phyloP scores from a whole-genome alignment of 371 early-diverging fungal species.

The Haplosporangium sp. region DNA sequence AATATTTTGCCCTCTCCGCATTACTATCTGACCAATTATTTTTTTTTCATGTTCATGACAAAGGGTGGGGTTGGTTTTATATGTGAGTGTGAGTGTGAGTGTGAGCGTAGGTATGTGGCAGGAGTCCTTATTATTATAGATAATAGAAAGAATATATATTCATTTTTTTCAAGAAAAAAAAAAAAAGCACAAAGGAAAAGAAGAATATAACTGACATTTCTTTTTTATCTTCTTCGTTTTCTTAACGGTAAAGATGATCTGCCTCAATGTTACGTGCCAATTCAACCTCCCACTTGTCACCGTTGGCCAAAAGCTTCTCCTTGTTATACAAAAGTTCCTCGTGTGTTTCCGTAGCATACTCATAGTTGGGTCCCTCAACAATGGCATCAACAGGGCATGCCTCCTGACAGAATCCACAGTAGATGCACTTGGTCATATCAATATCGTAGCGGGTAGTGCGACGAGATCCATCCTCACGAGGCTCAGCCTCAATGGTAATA shows the following conservation, averaged over 20 bases:
- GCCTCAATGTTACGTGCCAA: slow-evolving; percentile 80
- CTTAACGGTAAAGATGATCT: slow-evolving; percentile 74
- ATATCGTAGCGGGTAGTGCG: slow-evolving; percentile 98
- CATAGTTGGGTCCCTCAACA: slow-evolving; percentile 98
- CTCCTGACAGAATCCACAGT: slow-evolving; percentile 98
- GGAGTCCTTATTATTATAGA: too few relatives aligned
- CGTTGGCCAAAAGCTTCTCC: slow-evolving; percentile 97
- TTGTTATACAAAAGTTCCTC: slow-evolving; percentile 97
- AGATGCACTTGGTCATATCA: slow-evolving; percentile 98
- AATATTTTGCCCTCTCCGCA: not conserved
- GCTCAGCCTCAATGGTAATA: slow-evolving; percentile 98
- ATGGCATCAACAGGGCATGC: slow-evolving; percentile 98
- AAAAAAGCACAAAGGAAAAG: not conserved
- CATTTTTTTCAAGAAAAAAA: slow-evolving; percentile 11
- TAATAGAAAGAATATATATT: not conserved
- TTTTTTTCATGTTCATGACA: not conserved
- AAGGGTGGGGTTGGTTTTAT: not conserved
- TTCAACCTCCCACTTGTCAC: slow-evolving; percentile 98
- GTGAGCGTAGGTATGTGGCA: too few relatives aligned
- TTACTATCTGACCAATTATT: not conserved
- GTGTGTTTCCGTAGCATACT: slow-evolving; percentile 96
- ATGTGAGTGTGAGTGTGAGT: too few relatives aligned
- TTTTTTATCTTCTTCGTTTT: slow-evolving; percentile 13
- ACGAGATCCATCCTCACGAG: slow-evolving; percentile 95
- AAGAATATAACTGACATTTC: not conserved